Conservation (phyloP, 2,329 filamentous ascomycete species). For the Teratosphaeriaceae sp. region DNA sequence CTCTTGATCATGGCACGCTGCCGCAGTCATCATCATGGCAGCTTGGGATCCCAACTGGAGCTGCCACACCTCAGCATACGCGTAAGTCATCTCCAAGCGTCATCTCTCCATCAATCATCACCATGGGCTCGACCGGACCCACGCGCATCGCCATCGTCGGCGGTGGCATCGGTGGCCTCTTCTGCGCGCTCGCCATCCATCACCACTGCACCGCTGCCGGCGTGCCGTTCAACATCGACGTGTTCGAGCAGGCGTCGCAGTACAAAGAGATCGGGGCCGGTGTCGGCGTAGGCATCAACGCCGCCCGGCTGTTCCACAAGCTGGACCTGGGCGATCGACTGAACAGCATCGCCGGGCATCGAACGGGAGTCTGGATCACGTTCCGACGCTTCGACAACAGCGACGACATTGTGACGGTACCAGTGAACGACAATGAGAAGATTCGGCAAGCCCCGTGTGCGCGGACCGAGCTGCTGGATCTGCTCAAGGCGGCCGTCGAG, state of each 20-base stretch:
- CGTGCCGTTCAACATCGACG: slow-evolving; percentile 20
- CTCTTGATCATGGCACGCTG: too few relatives aligned
- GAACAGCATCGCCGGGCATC: slow-evolving; percentile 25
- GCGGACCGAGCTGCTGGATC: slow-evolving; percentile 23
- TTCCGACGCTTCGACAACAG: slow-evolving; percentile 32
- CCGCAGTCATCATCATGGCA: too few relatives aligned
- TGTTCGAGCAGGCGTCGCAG: slow-evolving; percentile 31
- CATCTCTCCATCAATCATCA: background rate
- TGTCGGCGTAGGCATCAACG: slow-evolving; percentile 32
- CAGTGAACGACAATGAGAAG: slow-evolving; percentile 19
- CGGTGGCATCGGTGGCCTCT: slow-evolving; percentile 36
- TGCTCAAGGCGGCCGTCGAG: slow-evolving; percentile 19
- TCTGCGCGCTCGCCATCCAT: slow-evolving; percentile 31
- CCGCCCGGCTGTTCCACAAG: slow-evolving; percentile 28
- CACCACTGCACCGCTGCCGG: slow-evolving; percentile 23
- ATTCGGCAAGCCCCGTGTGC: slow-evolving; percentile 18
- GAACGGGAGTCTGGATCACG: slow-evolving; percentile 28
- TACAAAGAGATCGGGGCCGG: slow-evolving; percentile 33
- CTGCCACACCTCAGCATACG: too few relatives aligned
- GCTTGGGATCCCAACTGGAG: too few relatives aligned
- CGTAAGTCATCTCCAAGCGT: background rate
- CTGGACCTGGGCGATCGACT: slow-evolving; percentile 29
- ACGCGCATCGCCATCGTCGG: slow-evolving; percentile 33
- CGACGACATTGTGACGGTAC: slow-evolving; percentile 27
- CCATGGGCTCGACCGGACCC: slow-evolving; percentile 3